phyloP scores from a whole-genome alignment of 2,329 filamentous ascomycete species.

The Beauveria sp. region DNA sequence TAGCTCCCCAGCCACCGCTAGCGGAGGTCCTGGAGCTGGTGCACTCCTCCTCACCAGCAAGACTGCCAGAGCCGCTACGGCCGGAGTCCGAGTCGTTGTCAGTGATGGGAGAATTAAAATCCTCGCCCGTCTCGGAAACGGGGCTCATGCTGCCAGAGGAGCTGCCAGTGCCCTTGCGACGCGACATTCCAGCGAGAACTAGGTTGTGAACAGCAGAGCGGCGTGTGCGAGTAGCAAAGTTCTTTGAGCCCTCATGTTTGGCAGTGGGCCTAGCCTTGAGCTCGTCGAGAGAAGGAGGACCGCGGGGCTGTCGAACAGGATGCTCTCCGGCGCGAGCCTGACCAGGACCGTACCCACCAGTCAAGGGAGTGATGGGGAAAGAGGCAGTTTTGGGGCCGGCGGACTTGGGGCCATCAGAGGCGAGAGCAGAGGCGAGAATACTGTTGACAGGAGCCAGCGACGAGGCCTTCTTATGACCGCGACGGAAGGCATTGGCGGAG shows the following conservation, averaged over 20 bases:
- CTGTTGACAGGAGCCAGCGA: constrained; percentile 60
- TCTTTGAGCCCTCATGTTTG: constrained; percentile 93
- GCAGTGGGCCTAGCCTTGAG: constrained; percentile 82
- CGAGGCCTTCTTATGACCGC: constrained; percentile 83
- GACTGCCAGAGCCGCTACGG: constrained; percentile 68
- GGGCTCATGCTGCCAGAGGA: constrained; percentile 76
- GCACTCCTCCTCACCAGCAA: constrained; percentile 63
- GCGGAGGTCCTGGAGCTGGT: constrained; percentile 71
- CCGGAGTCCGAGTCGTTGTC: constrained; percentile 70
- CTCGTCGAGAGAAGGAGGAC: constrained; percentile 86
- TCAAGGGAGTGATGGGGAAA: constrained; percentile 73
- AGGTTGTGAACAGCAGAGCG: constrained; percentile 88
- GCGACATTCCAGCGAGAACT: constrained; percentile 79
- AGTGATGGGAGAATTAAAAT: constrained; percentile 57
- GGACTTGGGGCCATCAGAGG: constrained; percentile 41
- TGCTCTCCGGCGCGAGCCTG: constrained; percentile 92
- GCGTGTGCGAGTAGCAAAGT: constrained; percentile 88
- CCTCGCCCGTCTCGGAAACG: constrained; percentile 69
- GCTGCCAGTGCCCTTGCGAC: constrained; percentile 68
- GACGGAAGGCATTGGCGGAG: constrained; percentile 85
- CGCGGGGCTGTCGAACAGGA: constrained; percentile 84
- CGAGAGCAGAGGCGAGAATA: constrained; percentile 35
- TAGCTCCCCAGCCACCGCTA: constrained; percentile 68
- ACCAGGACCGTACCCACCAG: constrained; percentile 84
- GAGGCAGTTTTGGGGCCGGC: constrained; percentile 69